Conservation (phyloP, 2,329 filamentous ascomycete genomes). For the Calonectria henricotiae region DNA sequence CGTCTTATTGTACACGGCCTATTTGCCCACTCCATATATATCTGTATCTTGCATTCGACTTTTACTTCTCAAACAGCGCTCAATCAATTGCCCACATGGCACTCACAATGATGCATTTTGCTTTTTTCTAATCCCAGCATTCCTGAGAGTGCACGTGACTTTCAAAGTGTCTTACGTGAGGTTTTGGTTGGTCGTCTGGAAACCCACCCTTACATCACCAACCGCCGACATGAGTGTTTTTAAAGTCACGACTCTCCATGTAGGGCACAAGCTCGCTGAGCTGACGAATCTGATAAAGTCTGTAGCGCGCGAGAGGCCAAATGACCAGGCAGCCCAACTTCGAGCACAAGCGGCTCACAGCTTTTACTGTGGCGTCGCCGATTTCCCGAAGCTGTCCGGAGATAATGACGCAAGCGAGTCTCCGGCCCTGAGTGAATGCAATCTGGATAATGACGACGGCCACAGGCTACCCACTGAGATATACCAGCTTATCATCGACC, state of each 20-base stretch:
- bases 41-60: neutral
- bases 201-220: conserved; percentile 7
- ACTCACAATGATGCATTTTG: neutral
- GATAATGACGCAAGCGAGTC: neutral
- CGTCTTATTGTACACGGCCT: neutral
- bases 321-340: conserved; percentile 25
- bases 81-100: neutral
- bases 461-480: conserved; percentile 28
- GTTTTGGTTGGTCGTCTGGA: neutral
- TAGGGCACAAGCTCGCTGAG: conserved; percentile 3
- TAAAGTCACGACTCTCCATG: neutral
- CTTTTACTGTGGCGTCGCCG: neutral
- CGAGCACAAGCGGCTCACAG: conserved; percentile 18
- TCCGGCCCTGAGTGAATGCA: too few species aligned
- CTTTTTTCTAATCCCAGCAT: conserved; percentile 1
- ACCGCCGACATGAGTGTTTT: conserved; percentile 13
- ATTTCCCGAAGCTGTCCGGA: neutral
- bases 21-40: neutral
- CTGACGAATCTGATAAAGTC: neutral
- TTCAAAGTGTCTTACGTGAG: conserved; percentile 2
- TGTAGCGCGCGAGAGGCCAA: conserved; percentile 2
- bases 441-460: neutral
- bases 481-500: conserved; percentile 25
- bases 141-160: neutral
- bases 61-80: neutral